Evolutionary conservation across 2,329 filamentous ascomycete genomes (phyloP), one percentile per base, ranked within the genome.

Genomic region (Cercospora zeina): DNA sequence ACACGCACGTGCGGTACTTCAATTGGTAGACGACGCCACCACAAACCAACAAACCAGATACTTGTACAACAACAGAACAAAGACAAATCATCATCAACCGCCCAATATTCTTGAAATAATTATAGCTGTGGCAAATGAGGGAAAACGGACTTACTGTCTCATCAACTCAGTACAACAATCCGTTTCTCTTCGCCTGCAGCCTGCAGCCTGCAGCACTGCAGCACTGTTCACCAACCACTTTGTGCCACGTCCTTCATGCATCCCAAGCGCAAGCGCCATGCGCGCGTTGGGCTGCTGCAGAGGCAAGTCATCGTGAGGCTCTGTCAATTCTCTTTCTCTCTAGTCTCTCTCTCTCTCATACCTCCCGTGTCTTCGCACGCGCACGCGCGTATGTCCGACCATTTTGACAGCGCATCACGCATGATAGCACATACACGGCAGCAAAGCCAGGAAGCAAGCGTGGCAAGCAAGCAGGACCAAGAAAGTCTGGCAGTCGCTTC

Each of bases 221-320:
- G 54, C 14, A 45, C 37, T n/a, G n/a, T n/a, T n/a, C n/a, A 58
- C 55, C 55, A 58, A 58, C 55, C 55, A 58, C 33, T 36, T 34
- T 34, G 42, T 58, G 55, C 55, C 55, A 58, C 55, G 55, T 58
- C 42, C 55, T 9, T 9, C 42, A 39, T 58, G 55, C 42, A 58
- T 58, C n/a, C 9, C 16, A n/a, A 45, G 42, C 31, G 49, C 49
- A 34, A 19, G 49, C 49, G 49, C 31, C n/a, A 11, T 34, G 31
- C n/a, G n/a, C n/a, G n/a, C 8, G 36, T 4, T 39, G 36, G n/a
- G 36, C 36, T 39, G 11, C 36, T 39, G 36, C 36, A 34, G 4
- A 34, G 33, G 42, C 42, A 49, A 58, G 27, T 58, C 55, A 49
- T 34, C 55, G 31, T 21, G 24, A 39, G 34, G n/a, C 54, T 45